A percentile compares a stretch with the other conserved stretches of the same genome.
Evolutionary conservation across 2,329 filamentous ascomycete species (phyloP).

Genomic region (Lasiodiplodia hormozganensis): DNA sequence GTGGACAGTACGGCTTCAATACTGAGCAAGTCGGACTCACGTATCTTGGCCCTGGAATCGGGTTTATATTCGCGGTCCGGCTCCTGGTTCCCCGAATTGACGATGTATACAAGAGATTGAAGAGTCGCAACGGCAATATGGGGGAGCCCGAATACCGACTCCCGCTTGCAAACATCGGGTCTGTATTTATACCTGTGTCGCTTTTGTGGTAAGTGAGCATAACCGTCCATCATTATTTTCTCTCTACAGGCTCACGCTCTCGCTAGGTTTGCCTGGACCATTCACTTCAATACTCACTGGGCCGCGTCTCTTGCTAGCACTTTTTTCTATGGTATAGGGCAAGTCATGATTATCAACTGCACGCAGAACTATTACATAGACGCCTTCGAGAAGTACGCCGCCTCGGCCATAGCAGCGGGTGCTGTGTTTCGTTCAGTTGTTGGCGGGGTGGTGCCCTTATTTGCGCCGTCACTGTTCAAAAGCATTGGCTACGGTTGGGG

Average conservation of each 20-base stretch:
- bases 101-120: constrained; percentile 54
- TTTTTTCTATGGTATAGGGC: constrained; percentile 59
- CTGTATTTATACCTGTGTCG: constrained; percentile 51
- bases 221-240: not conserved
- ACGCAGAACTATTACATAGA: constrained; percentile 65
- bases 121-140: constrained; percentile 49
- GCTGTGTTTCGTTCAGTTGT: constrained; percentile 56
- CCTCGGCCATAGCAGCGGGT: constrained; percentile 58
- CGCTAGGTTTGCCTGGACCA: constrained; percentile 50
- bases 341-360: constrained; percentile 60
- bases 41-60: constrained; percentile 54
- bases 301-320: constrained; percentile 49
- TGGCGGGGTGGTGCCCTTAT: constrained; percentile 56
- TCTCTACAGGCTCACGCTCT: not conserved
- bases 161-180: constrained; percentile 55
- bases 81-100: constrained; percentile 57
- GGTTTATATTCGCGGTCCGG: constrained; percentile 53
- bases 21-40: constrained; percentile 55
- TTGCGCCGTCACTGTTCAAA: constrained; percentile 54
- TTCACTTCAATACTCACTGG: constrained; percentile 52
- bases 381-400: constrained; percentile 58
- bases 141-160: constrained; percentile 53
- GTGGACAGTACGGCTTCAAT: constrained; percentile 51
- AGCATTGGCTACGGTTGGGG: constrained; percentile 58
- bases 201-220: constrained; percentile 49